Base-by-base conservation (phyloP, 2,329 filamentous ascomycete genomes). In the Pleoardoris graminearum region DNA sequence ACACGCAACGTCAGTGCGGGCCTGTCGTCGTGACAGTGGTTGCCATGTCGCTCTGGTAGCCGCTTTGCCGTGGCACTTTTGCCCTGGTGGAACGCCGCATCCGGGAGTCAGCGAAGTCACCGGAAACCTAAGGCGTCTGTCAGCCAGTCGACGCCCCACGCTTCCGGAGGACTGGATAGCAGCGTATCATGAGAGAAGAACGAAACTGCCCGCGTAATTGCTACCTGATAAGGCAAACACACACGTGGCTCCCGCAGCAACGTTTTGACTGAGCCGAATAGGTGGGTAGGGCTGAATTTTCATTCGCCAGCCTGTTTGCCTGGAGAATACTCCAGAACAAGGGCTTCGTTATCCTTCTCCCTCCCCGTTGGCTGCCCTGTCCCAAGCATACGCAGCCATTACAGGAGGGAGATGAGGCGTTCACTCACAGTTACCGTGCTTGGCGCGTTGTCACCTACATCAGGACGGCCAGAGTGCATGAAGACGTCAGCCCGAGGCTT, bases 211-310 rank as follows among this genome's bases (percentile, higher is more conserved):
- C 17, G 30, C 47, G 33, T 23, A 35, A 23, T 35, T 17, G 27
- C 29, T 48, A 17, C 56, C 33, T 42, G 49, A 57, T 55, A 36
- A 50, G 56, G 53, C 50, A 58, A 53, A 39, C 43, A 55, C 58
- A 67, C 68, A 69, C 66, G 68, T 70, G 68, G 66, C 60, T 32
- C 50, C 56, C 67, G 66, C 66, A 66, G 50, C 57, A 59, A 52
- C 63, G 60, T 67, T 68, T 54, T 50, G 47, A 50, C 42, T 43
- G 51, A 53, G 51, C 60, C 61, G 55, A 55, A 54, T 48, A 63
- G 62, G 65, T 63, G 63, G 63, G 63, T 67, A 69, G 58, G 66
- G 66, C 66, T 70, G 67, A 65, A n/a, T 22, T 53, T 32, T 61
- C 60, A 59, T 67, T 68, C 59, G 67, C 43, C 49, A 50, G 42